Conservation (phyloP, 1,284 basidiomycete species). For the Xanthoconium separans region DNA sequence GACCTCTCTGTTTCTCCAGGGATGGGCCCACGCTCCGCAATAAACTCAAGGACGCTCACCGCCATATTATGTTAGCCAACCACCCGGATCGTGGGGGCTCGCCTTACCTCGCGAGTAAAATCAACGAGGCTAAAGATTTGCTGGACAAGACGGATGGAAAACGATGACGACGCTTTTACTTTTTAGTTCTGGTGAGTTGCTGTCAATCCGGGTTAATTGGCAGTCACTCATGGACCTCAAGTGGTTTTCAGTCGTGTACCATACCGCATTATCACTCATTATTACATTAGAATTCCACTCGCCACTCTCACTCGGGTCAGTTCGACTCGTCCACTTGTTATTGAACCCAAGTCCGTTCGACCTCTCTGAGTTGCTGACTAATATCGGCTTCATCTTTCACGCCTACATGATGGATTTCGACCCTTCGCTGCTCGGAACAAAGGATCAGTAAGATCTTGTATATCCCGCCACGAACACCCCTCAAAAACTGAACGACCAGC, state of each 20-base stretch:
- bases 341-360: no score
- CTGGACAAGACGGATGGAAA: slow-evolving; percentile 68
- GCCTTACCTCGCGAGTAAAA: slow-evolving; percentile 97
- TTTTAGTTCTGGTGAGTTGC: slow-evolving; percentile 15
- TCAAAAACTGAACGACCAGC: slow-evolving; percentile 35
- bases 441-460: slow-evolving; percentile 48
- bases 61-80: slow-evolving; percentile 92
- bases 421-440: slow-evolving; percentile 71
- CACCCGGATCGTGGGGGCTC: slow-evolving; percentile 96
- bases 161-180: slow-evolving; percentile 31
- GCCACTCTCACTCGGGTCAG: slow-evolving; percentile 3
- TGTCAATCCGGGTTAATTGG: background rate
- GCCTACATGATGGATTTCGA: slow-evolving; percentile 35
- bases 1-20: slow-evolving; percentile 39
- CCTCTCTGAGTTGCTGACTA: slow-evolving; percentile 23
- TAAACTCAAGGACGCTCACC: slow-evolving; percentile 86
- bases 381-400: slow-evolving; percentile 6
- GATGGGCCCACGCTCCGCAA: slow-evolving; percentile 71
- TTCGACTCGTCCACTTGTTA: background rate
- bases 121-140: slow-evolving; percentile 90
- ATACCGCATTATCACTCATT: slow-evolving; percentile 9
- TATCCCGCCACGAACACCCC: background rate
- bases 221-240: background rate
- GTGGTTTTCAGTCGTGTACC: slow-evolving; percentile 13
- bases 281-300: slow-evolving; percentile 16